Evolutionary conservation across 768 basidiomycete species (phyloP).

Genomic region (Strobilomyces dryophilus): DNA sequence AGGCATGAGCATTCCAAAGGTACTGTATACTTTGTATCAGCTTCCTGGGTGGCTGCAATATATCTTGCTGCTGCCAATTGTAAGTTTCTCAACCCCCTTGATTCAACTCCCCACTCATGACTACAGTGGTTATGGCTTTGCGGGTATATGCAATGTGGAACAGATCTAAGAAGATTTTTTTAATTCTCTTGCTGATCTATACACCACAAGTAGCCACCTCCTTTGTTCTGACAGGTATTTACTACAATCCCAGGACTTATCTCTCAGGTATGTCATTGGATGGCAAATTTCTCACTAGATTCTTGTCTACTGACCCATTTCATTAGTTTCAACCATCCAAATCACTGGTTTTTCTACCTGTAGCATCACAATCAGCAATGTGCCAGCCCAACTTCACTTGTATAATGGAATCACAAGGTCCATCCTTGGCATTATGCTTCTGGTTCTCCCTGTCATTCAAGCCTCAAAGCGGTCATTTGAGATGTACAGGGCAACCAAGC

Average conservation of each 20-base stretch:
- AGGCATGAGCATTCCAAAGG: neutral
- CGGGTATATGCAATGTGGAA: constrained; percentile 2
- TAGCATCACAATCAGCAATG: neutral
- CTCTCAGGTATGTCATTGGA: neutral
- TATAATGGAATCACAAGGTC: neutral
- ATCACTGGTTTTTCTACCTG: neutral
- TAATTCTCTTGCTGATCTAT: neutral
- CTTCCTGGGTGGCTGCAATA: neutral
- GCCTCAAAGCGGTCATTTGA: neutral
- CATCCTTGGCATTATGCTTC: neutral
- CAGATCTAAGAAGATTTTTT: neutral
- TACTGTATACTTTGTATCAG: neutral
- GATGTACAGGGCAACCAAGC: neutral
- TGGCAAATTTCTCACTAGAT: too few relatives aligned
- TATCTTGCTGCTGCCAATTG: constrained; percentile 1
- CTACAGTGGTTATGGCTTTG: neutral
- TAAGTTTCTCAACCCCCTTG: neutral
- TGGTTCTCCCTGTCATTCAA: neutral
- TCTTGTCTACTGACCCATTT: neutral
- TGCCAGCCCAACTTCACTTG: neutral
- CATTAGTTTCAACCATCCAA: neutral
- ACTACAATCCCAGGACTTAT: neutral
- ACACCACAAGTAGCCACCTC: neutral
- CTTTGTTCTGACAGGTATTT: neutral
- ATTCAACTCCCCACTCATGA: neutral